These are phyloP conservation scores for Ceratobasidium sp. DNA, from an alignment of 1,284 basidiomycete species.

Conservation along the genomic window DNA sequence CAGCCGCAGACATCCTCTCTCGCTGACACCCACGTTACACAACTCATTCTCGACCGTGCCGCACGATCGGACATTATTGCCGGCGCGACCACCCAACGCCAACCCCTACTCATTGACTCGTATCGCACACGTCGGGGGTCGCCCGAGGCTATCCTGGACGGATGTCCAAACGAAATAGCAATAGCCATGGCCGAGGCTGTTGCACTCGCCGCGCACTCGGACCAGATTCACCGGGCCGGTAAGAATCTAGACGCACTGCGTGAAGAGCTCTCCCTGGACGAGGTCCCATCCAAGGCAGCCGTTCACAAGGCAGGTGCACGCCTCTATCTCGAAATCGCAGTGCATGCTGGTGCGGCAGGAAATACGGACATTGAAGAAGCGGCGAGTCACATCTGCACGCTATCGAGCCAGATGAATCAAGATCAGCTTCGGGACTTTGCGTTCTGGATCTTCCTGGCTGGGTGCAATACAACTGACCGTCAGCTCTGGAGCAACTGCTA, in stretches of 20 bases:
- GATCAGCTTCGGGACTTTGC: constrained; percentile 4
- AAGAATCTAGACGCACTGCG: not conserved
- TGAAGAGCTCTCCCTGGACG: not conserved
- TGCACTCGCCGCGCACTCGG: constrained; percentile 10
- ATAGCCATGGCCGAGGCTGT: constrained; percentile 5
- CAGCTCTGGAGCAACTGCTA: not conserved
- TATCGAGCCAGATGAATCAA: not conserved
- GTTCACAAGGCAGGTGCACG: constrained; percentile 4
- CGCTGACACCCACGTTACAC: not conserved
- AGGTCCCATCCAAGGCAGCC: not conserved
- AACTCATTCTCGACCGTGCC: not conserved
- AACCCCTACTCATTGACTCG: not conserved
- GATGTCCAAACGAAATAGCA: constrained; percentile 2
- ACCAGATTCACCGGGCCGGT: not conserved
- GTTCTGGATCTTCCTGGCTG: constrained; percentile 29
- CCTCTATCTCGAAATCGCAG: constrained; percentile 18
- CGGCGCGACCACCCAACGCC: not conserved
- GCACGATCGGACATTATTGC: constrained; percentile 21
- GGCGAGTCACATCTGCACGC: not conserved
- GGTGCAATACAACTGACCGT: not conserved
- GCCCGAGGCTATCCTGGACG: not conserved
- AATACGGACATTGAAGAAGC: not conserved
- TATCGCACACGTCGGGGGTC: not conserved
- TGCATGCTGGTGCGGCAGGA: not conserved
- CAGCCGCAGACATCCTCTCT: not conserved